Evolutionary conservation across 1,139 yeast genomes (phyloP).

Genomic region (Geotrichum citri-aurantii): DNA sequence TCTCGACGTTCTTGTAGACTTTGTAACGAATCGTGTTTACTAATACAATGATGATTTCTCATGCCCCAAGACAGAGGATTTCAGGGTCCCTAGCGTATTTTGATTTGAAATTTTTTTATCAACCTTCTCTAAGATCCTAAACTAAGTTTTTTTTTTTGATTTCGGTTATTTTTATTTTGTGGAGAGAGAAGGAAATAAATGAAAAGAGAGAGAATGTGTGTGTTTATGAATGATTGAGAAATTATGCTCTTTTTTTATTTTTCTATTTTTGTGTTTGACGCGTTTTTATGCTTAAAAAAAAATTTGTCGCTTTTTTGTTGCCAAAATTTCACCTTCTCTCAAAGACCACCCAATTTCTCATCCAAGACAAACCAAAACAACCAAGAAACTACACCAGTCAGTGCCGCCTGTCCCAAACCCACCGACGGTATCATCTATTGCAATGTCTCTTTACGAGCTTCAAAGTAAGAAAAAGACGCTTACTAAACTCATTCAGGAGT

Average conservation of each 20-base stretch:
- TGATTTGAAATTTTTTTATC: no score
- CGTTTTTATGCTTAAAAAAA: not conserved
- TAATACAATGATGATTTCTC: not conserved
- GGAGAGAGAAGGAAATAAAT: no score
- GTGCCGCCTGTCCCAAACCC: not conserved
- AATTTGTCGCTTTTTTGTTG: not conserved
- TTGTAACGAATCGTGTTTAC: not conserved
- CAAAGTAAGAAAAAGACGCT: slow-evolving; percentile 5
- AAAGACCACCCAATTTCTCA: not conserved
- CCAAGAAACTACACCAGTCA: not conserved
- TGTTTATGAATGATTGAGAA: no score
- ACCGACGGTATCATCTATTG: not conserved
- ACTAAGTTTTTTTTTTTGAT: no score
- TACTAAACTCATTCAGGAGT: slow-evolving; percentile 1
- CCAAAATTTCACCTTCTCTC: not conserved
- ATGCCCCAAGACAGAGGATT: not conserved
- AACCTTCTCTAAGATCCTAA: no score
- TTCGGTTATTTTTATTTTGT: no score
- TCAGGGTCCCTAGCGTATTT: not conserved
- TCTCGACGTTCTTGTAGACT: not conserved
- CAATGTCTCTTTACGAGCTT: slow-evolving; percentile 6
- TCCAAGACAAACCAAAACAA: not conserved
- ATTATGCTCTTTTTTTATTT: no score
- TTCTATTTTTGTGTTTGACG: not conserved
- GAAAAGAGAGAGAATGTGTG: no score